These are phyloP conservation scores for Eruca vesicaria DNA, from an alignment of 441 rosid genomes.

Conservation along the genomic window DNA sequence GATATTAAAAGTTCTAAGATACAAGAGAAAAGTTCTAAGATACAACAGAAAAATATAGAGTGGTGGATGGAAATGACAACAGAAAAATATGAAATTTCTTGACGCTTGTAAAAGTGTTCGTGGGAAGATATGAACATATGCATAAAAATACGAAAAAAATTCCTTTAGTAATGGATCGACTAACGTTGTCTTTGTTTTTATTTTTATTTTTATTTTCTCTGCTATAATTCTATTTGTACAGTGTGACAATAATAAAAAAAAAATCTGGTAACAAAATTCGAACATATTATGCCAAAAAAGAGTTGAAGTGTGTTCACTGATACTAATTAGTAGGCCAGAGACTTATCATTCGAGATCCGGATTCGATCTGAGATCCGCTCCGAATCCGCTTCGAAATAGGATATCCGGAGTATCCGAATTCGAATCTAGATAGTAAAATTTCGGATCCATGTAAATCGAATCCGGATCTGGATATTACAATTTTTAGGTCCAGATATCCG, in stretches of 20 bases:
- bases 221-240: neutral
- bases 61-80: neutral
- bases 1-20: neutral
- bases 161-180: neutral
- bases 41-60: neutral
- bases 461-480: too few species aligned
- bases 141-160: neutral
- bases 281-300: neutral
- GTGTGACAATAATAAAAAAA: neutral
- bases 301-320: neutral
- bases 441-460: too few species aligned
- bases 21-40: neutral
- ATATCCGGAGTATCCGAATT: too few species aligned
- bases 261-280: neutral
- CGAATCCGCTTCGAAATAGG: too few species aligned
- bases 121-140: neutral
- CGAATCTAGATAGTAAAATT: too few species aligned
- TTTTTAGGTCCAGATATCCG: too few species aligned
- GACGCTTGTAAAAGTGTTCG: neutral
- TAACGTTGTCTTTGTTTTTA: neutral
- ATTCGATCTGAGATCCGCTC: too few species aligned
- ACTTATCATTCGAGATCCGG: too few species aligned
- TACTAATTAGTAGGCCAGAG: too few species aligned
- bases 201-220: neutral
- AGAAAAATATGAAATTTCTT: neutral